Conservation (phyloP, 164 flowering plant species). For the Magnolia kwangsiensis region DNA sequence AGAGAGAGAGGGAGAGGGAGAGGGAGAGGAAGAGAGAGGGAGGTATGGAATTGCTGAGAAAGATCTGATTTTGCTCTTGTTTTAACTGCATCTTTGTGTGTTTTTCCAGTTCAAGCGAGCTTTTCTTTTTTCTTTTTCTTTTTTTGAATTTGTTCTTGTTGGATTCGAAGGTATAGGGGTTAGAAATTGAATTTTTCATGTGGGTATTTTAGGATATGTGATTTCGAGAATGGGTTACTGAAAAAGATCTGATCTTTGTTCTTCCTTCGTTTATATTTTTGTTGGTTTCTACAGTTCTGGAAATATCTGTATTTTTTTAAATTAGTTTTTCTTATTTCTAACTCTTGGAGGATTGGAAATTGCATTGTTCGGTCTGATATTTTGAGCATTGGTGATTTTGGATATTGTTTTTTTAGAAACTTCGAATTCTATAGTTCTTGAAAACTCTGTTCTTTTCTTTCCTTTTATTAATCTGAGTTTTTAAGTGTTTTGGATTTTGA, state of each 20-base stretch:
- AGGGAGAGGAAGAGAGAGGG: not conserved
- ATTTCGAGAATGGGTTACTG: not conserved
- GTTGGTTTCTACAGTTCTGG: too few species aligned
- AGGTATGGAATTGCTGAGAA: not conserved
- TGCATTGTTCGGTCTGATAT: too few species aligned
- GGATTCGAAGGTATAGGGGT: not conserved
- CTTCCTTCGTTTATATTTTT: not conserved
- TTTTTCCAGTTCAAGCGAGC: not conserved
- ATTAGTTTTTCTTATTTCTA: too few species aligned
- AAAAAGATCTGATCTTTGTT: not conserved
- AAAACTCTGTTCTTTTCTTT: too few species aligned
- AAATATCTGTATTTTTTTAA: too few species aligned
- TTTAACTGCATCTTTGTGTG: not conserved
- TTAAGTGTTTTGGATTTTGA: too few species aligned
- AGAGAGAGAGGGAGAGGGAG: not conserved
- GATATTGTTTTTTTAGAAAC: too few species aligned
- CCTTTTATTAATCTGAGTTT: not conserved
- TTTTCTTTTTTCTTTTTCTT: not conserved
- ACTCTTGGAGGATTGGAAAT: not conserved
- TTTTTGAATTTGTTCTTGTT: not conserved
- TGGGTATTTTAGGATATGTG: slow-evolving; percentile 6
- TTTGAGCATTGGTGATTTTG: too few species aligned
- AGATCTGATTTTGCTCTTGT: not conserved
- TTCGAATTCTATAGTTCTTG: too few species aligned
- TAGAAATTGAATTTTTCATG: slow-evolving; percentile 5